A percentile compares a stretch with the other conserved stretches of the same genome.
Evolutionary conservation across 768 basidiomycete species (phyloP).

Genomic region (Tricholoma bakamatsutake): DNA sequence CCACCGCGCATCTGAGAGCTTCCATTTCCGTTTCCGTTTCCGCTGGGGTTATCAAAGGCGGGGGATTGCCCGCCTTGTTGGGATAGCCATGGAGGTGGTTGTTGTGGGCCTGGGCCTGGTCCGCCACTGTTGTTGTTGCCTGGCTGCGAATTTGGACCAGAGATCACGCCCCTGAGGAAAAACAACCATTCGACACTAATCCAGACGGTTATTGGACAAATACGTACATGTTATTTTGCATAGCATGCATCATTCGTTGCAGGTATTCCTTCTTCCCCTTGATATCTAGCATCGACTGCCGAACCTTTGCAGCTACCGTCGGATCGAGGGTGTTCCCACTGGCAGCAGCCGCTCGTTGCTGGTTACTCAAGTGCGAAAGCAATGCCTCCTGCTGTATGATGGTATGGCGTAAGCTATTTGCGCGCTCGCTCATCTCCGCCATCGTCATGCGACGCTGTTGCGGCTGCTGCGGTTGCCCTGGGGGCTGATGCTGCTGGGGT

Average conservation of each 20-base stretch:
- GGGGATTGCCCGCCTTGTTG: conserved; percentile 2
- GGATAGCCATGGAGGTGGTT: conserved; percentile 11
- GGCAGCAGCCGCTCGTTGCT: not conserved
- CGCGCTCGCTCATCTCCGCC: conserved; percentile 13
- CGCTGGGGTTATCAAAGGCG: not conserved
- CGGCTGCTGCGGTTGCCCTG: conserved; percentile 1
- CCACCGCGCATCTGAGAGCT: not conserved
- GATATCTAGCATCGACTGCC: conserved; percentile 19
- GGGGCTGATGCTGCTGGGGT: conserved; percentile 9
- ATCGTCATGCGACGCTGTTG: conserved; percentile 1
- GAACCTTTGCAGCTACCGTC: conserved; percentile 16
- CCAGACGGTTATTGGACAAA: not conserved
- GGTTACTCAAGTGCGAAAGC: conserved; percentile 2
- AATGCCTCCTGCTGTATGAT: conserved; percentile 10
- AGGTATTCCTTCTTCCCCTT: conserved; percentile 33
- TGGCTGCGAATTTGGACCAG: conserved; percentile 15
- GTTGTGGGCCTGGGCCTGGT: conserved; percentile 2
- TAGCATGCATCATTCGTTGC: conserved; percentile 27
- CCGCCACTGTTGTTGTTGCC: conserved; percentile 21
- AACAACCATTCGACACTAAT: not conserved
- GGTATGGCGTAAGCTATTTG: not conserved
- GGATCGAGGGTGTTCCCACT: conserved; percentile 14
- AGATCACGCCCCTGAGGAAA: conserved; percentile 8
- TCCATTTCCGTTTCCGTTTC: not conserved
- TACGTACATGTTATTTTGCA: conserved; percentile 28